Percentiles rank a stretch among this genome's conserved stretches.
These are phyloP conservation scores for Mycena epipterygia DNA, from an alignment of 768 basidiomycete genomes.

Conservation along the genomic window DNA sequence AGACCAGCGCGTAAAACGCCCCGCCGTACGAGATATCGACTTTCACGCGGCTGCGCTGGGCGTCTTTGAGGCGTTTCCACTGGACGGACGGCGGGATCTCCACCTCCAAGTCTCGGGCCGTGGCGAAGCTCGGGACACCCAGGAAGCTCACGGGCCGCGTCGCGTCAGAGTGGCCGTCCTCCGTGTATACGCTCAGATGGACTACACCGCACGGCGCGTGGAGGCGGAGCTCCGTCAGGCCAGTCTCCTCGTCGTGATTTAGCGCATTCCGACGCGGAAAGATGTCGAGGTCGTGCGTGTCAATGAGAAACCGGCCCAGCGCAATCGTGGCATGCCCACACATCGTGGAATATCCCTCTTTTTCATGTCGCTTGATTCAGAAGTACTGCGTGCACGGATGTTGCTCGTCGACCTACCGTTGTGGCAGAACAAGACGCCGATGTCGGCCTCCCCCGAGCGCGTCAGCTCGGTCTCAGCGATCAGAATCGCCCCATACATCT, in stretches of 20 bases:
- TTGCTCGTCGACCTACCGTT: conserved; percentile 45
- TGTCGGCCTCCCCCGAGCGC: conserved; percentile 49
- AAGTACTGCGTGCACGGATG: background rate
- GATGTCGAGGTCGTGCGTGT: conserved; percentile 48
- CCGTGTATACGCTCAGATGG: conserved; percentile 46
- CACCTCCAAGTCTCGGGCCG: conserved; percentile 43
- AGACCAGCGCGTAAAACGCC: conserved; percentile 56
- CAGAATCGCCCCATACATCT: conserved; percentile 58
- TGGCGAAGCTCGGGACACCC: conserved; percentile 52
- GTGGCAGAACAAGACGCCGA: conserved; percentile 58
- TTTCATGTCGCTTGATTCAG: background rate
- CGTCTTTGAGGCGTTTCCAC: conserved; percentile 42
- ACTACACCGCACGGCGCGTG: conserved; percentile 58
- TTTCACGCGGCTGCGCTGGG: conserved; percentile 34
- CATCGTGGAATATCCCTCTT: conserved; percentile 60
- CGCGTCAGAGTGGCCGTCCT: conserved; percentile 43
- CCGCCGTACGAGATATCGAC: conserved; percentile 55
- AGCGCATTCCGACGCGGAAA: conserved; percentile 48
- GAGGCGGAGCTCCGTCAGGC: conserved; percentile 42
- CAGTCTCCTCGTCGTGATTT: conserved; percentile 34
- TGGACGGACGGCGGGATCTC: conserved; percentile 43
- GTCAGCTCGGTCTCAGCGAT: conserved; percentile 53
- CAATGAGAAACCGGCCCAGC: conserved; percentile 55
- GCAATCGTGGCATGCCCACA: conserved; percentile 58
- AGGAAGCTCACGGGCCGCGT: conserved; percentile 49